Evolutionary conservation across 495 filamentous ascomycete species (phyloP).

Genomic region (Ascobolus immersus): DNA sequence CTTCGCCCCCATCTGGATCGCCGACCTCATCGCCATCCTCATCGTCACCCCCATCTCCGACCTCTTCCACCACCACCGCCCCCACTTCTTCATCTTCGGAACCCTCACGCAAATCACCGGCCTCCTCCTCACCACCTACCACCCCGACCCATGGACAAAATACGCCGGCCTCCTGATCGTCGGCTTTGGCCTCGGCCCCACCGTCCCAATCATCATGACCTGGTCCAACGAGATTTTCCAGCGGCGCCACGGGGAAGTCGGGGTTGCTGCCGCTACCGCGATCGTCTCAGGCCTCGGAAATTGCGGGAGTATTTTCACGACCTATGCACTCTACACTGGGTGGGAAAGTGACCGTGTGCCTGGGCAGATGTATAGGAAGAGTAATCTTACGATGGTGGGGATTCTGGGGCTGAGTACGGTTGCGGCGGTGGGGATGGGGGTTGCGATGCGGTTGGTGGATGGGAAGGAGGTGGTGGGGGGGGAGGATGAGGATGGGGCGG

Average conservation of each 20-base stretch:
- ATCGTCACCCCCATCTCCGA: constrained; percentile 66
- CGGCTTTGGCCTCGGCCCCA: constrained; percentile 75
- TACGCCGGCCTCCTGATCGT: constrained; percentile 78
- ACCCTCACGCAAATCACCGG: constrained; percentile 60
- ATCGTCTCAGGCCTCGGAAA: constrained; percentile 71
- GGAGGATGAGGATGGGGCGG: constrained; percentile 3
- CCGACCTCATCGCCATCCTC: constrained; percentile 65
- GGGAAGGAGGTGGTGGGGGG: neutral
- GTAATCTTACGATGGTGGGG: constrained; percentile 69
- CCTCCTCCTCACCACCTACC: constrained; percentile 55
- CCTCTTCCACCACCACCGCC: constrained; percentile 57
- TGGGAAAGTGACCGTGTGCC: constrained; percentile 47
- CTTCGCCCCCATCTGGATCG: constrained; percentile 73
- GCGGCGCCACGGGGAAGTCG: constrained; percentile 65
- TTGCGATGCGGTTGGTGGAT: constrained; percentile 30
- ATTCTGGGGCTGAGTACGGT: constrained; percentile 57
- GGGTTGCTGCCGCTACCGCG: constrained; percentile 68
- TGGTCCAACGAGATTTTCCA: constrained; percentile 88
- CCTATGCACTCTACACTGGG: constrained; percentile 67
- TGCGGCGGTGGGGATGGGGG: constrained; percentile 37
- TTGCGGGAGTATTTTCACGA: constrained; percentile 59
- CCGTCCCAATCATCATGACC: constrained; percentile 76
- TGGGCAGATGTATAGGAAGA: constrained; percentile 48
- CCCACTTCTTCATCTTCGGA: constrained; percentile 56
- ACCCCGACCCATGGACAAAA: constrained; percentile 47